Percentiles rank a stretch among this genome's conserved stretches.
Conservation (phyloP, 2,329 filamentous ascomycete genomes). For the Stemphylium vesicarium region DNA sequence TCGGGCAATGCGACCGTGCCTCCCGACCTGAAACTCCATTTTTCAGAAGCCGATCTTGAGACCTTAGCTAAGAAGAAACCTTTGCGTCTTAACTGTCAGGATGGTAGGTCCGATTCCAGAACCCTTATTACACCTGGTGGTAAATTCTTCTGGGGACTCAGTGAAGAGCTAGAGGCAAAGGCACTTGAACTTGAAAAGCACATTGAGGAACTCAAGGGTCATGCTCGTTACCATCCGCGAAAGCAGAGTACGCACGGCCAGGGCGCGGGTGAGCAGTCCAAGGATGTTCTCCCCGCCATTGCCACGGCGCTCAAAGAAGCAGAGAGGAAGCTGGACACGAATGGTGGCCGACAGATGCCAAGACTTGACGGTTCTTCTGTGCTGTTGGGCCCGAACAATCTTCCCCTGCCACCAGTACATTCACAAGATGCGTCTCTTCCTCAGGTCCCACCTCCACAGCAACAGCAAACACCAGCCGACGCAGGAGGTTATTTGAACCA, state of each 20-base stretch:
- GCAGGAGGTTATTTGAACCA: conserved; percentile 45
- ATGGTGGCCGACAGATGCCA: conserved; percentile 31
- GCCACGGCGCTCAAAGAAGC: conserved; percentile 46
- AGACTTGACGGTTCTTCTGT: conserved; percentile 32
- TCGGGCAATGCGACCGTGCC: conserved; percentile 34
- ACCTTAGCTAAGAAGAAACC: conserved; percentile 64
- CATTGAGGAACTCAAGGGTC: conserved; percentile 40
- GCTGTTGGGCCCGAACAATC: conserved; percentile 29
- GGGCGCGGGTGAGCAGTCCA: conserved; percentile 22
- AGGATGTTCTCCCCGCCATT: conserved; percentile 44
- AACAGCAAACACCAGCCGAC: conserved; percentile 42
- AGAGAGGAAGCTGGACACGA: conserved; percentile 42
- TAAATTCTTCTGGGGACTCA: conserved; percentile 76
- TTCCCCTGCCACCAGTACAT: conserved; percentile 34
- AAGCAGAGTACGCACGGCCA: conserved; percentile 27
- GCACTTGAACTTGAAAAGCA: conserved; percentile 71
- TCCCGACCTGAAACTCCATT: conserved; percentile 45
- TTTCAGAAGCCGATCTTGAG: conserved; percentile 52
- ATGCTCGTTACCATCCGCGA: conserved; percentile 40
- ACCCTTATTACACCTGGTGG: conserved; percentile 78
- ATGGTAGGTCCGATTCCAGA: conserved; percentile 56
- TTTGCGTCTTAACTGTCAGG: conserved; percentile 52
- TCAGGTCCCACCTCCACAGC: conserved; percentile 24
- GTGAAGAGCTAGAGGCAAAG: conserved; percentile 69
- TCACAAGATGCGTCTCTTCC: conserved; percentile 23